phyloP scores from a whole-genome alignment of 192 early-diverging fungal species.

The Entophlyctis helioformis region DNA sequence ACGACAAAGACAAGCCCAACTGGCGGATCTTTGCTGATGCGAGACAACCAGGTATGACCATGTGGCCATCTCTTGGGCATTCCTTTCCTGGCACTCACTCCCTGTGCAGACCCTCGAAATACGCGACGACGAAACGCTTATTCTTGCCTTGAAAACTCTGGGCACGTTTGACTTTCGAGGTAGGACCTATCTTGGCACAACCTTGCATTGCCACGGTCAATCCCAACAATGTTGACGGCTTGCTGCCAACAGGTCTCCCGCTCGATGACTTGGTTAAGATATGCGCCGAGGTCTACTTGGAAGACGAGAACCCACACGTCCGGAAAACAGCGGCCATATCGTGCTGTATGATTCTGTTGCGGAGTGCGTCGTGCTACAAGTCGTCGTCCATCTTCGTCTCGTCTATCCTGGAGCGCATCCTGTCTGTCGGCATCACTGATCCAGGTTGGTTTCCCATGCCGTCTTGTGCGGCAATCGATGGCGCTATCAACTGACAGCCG shows the following conservation, averaged over 20 bases:
- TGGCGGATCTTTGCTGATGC: too few species aligned
- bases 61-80: too few species aligned
- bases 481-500: too few species aligned
- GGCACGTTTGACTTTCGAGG: slow-evolving; percentile 62
- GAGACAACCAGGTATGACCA: too few species aligned
- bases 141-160: slow-evolving; percentile 60
- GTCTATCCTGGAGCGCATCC: slow-evolving; percentile 62
- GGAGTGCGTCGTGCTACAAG: slow-evolving; percentile 8
- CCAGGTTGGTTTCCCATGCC: slow-evolving; percentile 19
- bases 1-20: too few species aligned
- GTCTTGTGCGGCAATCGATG: too few species aligned
- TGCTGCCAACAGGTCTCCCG: too few species aligned
- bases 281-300: slow-evolving; percentile 12
- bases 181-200: neutral
- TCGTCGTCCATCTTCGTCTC: too few species aligned
- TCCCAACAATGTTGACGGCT: too few species aligned
- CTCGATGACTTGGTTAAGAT: slow-evolving; percentile 8
- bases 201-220: too few species aligned
- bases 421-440: slow-evolving; percentile 87
- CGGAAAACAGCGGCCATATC: slow-evolving; percentile 21
- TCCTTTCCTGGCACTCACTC: too few species aligned
- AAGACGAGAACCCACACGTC: slow-evolving; percentile 16
- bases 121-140: slow-evolving; percentile 49
- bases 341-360: slow-evolving; percentile 15
- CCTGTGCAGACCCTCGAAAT: slow-evolving; percentile 26